Evolutionary conservation across 2,329 filamentous ascomycete species (phyloP).

Genomic region (Hymenoscyphus occultus): DNA sequence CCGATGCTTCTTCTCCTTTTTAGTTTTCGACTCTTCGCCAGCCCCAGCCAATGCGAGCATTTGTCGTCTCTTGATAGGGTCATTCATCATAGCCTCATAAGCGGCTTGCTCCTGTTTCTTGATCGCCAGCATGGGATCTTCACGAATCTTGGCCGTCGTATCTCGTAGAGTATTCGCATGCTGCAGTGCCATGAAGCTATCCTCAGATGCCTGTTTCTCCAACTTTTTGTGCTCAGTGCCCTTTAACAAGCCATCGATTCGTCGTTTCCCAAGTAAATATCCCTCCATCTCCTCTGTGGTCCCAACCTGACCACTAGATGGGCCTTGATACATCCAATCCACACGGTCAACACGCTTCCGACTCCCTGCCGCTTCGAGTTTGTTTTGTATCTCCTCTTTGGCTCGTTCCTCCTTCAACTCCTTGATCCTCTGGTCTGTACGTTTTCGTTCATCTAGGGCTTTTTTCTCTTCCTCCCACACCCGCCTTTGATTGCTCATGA

Average conservation of each 20-base stretch:
- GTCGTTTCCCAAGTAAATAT: constrained; percentile 86
- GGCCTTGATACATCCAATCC: constrained; percentile 97
- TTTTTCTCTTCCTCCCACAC: constrained; percentile 92
- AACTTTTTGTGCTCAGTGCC: constrained; percentile 77
- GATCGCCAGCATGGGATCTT: constrained; percentile 89
- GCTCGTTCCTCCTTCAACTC: constrained; percentile 92
- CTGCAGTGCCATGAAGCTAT: constrained; percentile 59
- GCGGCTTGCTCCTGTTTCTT: constrained; percentile 86
- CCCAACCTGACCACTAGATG: constrained; percentile 70
- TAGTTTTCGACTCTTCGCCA: constrained; percentile 43
- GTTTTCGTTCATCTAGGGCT: constrained; percentile 91
- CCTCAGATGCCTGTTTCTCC: constrained; percentile 67
- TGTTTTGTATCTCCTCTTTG: constrained; percentile 84
- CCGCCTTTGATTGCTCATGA: constrained; percentile 84
- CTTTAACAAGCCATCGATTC: constrained; percentile 84
- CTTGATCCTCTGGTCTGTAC: constrained; percentile 84
- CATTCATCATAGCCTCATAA: constrained; percentile 77
- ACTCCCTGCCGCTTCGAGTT: constrained; percentile 86
- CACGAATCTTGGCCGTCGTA: constrained; percentile 78
- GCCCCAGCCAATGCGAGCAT: constrained; percentile 63
- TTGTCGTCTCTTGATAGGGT: constrained; percentile 65
- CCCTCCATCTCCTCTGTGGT: constrained; percentile 88
- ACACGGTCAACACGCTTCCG: constrained; percentile 77
- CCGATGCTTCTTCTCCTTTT: constrained; percentile 46
- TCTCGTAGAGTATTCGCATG: constrained; percentile 75